Evolutionary conservation across 805 yeast genomes (phyloP).

Genomic region (Cyberlindnera maritima): DNA sequence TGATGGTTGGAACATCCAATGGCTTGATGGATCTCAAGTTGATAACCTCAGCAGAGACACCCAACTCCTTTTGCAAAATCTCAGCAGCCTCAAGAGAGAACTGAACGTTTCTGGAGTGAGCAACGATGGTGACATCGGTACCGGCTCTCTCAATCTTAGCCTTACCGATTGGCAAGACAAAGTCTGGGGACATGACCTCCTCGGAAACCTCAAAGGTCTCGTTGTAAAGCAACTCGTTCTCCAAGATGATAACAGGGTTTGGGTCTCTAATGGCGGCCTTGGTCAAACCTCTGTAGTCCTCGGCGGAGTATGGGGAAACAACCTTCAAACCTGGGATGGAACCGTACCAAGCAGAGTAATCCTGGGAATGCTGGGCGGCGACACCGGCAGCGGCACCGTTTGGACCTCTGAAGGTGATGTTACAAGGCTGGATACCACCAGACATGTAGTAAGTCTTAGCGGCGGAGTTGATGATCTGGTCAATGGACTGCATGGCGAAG

Average conservation of each 20-base stretch:
- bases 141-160: slow-evolving; percentile 96
- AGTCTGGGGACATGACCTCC: slow-evolving; percentile 86
- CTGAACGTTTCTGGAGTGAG: slow-evolving; percentile 89
- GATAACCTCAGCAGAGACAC: slow-evolving; percentile 88
- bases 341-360: slow-evolving; percentile 97
- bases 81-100: slow-evolving; percentile 90
- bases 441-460: slow-evolving; percentile 99
- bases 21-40: slow-evolving; percentile 98
- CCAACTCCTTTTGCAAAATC: slow-evolving; percentile 75
- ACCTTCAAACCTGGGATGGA: slow-evolving; percentile 98
- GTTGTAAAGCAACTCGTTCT: slow-evolving; percentile 93
- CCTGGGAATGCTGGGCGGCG: slow-evolving; percentile 99
- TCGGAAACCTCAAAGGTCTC: slow-evolving; percentile 86
- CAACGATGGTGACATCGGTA: slow-evolving; percentile 81
- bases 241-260: slow-evolving; percentile 93
- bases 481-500: slow-evolving; percentile 99
- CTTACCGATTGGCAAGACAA: slow-evolving; percentile 87
- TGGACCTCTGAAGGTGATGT: slow-evolving; percentile 98
- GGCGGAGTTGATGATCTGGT: slow-evolving; percentile 96
- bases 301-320: slow-evolving; percentile 90
- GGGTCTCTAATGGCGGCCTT: slow-evolving; percentile 99
- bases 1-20: slow-evolving; percentile 81
- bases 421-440: slow-evolving; percentile 98
- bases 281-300: slow-evolving; percentile 91
- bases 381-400: slow-evolving; percentile 99